Conservation (phyloP, 139 green algal genomes). For the Chlamydomonas asymmetrica region DNA sequence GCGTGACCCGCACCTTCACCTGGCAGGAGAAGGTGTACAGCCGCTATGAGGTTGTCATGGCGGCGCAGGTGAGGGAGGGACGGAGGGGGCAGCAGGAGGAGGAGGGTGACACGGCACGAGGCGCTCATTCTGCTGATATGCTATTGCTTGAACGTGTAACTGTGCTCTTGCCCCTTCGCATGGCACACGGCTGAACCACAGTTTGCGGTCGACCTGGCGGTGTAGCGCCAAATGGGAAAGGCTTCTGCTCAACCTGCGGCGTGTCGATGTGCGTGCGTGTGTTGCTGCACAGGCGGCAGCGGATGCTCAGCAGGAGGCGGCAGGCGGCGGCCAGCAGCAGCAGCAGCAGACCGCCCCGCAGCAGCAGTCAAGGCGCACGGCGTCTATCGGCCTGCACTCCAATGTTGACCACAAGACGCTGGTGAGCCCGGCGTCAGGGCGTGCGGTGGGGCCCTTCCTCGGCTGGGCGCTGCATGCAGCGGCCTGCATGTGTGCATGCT, state of each 20-base stretch:
- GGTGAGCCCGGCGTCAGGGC: neutral
- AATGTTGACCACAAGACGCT: neutral
- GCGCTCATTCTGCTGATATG: no score
- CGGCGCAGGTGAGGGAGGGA: constrained; percentile 16
- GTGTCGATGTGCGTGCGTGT: no score
- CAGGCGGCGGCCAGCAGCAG: constrained; percentile 12
- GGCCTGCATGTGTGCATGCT: no score
- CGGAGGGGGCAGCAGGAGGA: neutral
- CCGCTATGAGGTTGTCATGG: constrained; percentile 31
- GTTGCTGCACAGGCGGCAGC: no score
- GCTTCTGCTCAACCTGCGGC: no score
- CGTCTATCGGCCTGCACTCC: constrained; percentile 31
- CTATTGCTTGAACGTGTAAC: no score
- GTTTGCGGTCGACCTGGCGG: no score
- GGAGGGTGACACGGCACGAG: neutral
- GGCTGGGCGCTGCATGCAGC: no score
- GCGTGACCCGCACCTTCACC: constrained; percentile 30
- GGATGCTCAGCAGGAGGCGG: constrained; percentile 7
- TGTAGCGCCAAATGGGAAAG: no score
- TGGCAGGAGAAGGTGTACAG: constrained; percentile 67
- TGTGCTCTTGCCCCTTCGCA: no score
- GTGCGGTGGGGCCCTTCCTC: no score
- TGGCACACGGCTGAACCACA: no score
- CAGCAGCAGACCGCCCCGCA: neutral
- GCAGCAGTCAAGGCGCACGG: constrained; percentile 1